Evolutionary conservation across 2,329 filamentous ascomycete species (phyloP).

Genomic region (Emergomyces pasteurianus): DNA sequence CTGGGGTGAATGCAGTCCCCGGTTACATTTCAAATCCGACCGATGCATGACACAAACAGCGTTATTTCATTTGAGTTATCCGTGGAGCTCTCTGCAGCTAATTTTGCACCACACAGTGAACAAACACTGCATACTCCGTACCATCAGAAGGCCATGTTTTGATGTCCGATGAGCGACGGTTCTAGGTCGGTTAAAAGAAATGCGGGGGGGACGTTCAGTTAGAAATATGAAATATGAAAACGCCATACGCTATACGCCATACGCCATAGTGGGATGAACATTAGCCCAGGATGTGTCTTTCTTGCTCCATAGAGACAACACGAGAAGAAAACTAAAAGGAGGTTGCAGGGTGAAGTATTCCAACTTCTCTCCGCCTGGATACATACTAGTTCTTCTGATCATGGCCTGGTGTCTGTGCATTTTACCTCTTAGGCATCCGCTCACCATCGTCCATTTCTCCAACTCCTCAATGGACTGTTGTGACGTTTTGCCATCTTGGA

Average conservation of each 20-base stretch:
- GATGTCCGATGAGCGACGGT: neutral
- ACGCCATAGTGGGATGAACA: neutral
- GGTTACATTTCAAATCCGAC: neutral
- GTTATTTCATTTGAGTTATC: neutral
- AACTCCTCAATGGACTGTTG: too few species aligned
- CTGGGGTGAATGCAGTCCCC: neutral
- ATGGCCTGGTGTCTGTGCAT: too few species aligned
- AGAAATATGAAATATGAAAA: neutral
- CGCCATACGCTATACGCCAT: too few species aligned
- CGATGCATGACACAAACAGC: neutral
- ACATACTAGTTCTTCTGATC: too few species aligned
- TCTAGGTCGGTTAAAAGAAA: neutral
- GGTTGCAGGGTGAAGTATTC: too few species aligned
- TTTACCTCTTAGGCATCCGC: too few species aligned
- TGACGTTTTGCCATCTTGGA: too few species aligned
- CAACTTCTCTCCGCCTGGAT: too few species aligned
- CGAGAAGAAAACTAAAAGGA: too few species aligned
- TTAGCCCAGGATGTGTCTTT: too few species aligned
- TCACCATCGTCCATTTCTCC: too few species aligned
- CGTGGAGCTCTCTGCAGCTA: neutral
- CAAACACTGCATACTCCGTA: neutral
- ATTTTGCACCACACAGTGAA: neutral
- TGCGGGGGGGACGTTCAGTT: neutral
- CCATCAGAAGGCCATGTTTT: too few species aligned
- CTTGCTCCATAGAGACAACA: neutral